Percentiles rank a stretch among this genome's conserved stretches.
Evolutionary conservation across 2,329 filamentous ascomycete genomes (phyloP).

Genomic region (Fusarium tanahbumbuense): DNA sequence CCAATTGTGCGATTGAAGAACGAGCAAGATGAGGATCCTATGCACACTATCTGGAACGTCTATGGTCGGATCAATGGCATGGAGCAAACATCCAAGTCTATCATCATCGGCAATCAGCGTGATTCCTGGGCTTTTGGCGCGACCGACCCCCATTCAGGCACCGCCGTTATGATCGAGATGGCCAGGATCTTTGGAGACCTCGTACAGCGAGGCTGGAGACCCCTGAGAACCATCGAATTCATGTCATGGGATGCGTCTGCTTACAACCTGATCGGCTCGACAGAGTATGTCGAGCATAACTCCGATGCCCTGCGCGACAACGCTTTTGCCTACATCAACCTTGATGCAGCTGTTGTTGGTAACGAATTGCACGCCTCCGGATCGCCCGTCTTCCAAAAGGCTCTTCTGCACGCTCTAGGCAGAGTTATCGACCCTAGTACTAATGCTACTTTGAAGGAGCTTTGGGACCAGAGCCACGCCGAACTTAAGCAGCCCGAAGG

Average conservation of each 20-base stretch:
- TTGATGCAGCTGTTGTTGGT: slow-evolving; percentile 85
- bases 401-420: slow-evolving; percentile 78
- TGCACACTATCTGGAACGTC: slow-evolving; percentile 92
- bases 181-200: slow-evolving; percentile 86
- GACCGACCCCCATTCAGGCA: slow-evolving; percentile 86
- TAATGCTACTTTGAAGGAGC: slow-evolving; percentile 77
- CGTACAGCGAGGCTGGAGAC: slow-evolving; percentile 82
- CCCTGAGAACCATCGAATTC: slow-evolving; percentile 94
- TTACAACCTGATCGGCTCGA: slow-evolving; percentile 94
- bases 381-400: slow-evolving; percentile 80
- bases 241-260: slow-evolving; percentile 95
- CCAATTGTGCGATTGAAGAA: slow-evolving; percentile 87
- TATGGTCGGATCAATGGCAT: slow-evolving; percentile 86
- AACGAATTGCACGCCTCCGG: slow-evolving; percentile 79
- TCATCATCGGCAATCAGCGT: slow-evolving; percentile 92
- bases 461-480: slow-evolving; percentile 76
- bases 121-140: slow-evolving; percentile 94
- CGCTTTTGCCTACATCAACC: slow-evolving; percentile 89
- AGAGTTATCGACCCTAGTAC: slow-evolving; percentile 77
- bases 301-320: slow-evolving; percentile 77
- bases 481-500: slow-evolving; percentile 77
- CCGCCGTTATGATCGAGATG: slow-evolving; percentile 90
- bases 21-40: slow-evolving; percentile 82
- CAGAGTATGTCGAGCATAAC: slow-evolving; percentile 92
- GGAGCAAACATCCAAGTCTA: slow-evolving; percentile 83